A percentile compares a stretch with the other conserved stretches of the same genome.
These are phyloP conservation scores for Aureobasidium lini DNA, from an alignment of 2,329 filamentous ascomycete species.

Conservation along the genomic window DNA sequence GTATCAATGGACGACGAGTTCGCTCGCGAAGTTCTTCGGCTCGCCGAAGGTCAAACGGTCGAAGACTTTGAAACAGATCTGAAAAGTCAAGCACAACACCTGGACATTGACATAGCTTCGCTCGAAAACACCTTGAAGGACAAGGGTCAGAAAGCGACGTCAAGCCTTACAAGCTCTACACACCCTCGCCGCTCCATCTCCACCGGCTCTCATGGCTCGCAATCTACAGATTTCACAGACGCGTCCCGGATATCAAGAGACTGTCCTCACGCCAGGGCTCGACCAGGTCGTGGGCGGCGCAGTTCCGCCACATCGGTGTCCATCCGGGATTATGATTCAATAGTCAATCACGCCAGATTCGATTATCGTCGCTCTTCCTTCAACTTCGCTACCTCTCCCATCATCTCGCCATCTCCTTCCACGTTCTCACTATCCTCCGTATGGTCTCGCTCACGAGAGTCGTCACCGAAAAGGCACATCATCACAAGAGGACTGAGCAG, in stretches of 20 bases:
- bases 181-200: slow-evolving; percentile 24
- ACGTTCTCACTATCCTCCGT: slow-evolving; percentile 24
- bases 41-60: slow-evolving; percentile 24
- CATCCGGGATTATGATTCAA: slow-evolving; percentile 28
- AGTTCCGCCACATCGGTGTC: slow-evolving; percentile 24
- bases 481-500: slow-evolving; percentile 26
- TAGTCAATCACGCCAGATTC: slow-evolving; percentile 22
- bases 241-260: slow-evolving; percentile 27
- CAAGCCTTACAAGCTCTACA: slow-evolving; percentile 10
- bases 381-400: slow-evolving; percentile 22
- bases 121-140: slow-evolving; percentile 3
- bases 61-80: slow-evolving; percentile 23
- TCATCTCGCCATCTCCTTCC: slow-evolving; percentile 24
- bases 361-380: slow-evolving; percentile 21
- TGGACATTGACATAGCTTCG: slow-evolving; percentile 20
- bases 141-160: not conserved
- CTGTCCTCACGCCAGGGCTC: slow-evolving; percentile 1
- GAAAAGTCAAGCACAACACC: slow-evolving; percentile 21
- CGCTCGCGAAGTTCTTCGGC: slow-evolving; percentile 24
- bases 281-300: not conserved
- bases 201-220: slow-evolving; percentile 25
- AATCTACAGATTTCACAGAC: slow-evolving; percentile 27
- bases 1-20: slow-evolving; percentile 18
- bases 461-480: slow-evolving; percentile 26
- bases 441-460: slow-evolving; percentile 21